Base-by-base conservation (phyloP, 208 protist genomes). In the Leishmania mexicana region DNA sequence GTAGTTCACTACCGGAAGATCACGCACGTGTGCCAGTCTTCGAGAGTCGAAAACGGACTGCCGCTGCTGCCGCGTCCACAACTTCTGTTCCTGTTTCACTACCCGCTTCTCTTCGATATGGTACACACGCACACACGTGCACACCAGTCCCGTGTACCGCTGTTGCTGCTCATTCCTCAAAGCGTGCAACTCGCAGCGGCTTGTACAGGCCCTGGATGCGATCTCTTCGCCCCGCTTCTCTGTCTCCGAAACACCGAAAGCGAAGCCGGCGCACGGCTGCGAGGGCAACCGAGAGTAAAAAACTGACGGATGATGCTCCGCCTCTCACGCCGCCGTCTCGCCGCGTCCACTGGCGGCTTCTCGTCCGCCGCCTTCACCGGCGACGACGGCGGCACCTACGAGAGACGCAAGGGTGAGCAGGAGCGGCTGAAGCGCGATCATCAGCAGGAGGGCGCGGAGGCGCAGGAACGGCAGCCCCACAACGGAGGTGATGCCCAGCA, bases 291-390 rank as follows among this genome's bases (percentile, higher is more conserved):
- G 8, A 40, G 8, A 35, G 51, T 57, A 40, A 65, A 79, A 11
- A 54, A 1, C 19, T 53, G 58, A 11, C 75, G 2, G 5, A 73
- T 64, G 35, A 83, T 90, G 85, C 77, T 87, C n/a, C 79, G 85
- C 2, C 64, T 74, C 38, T 76, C 78, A 2, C 76, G 75, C 13
- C 80, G 83, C 38, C 81, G 80, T 40, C 38, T 85, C 13, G 82
- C 84, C 13, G 77, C 82, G 40, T 76, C 81, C 53, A 54, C 81
- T 17, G 81, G 60, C 4, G 85, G 82, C 60, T 95, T 95, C 77
- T 97, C 94, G 31, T 97, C 94, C 11, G 90, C 92, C 47, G 89
- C 86, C 42, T 97, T 97, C 78, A 95, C 89, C 21, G 82, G 83
- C 68, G 94, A 91, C 53, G 89, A 92, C 57, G 87, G 81, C 42